Percentiles rank a stretch among this genome's conserved stretches.
Evolutionary conservation across 768 basidiomycete genomes (phyloP).

Genomic region (Kwoniella mangroviensis): DNA sequence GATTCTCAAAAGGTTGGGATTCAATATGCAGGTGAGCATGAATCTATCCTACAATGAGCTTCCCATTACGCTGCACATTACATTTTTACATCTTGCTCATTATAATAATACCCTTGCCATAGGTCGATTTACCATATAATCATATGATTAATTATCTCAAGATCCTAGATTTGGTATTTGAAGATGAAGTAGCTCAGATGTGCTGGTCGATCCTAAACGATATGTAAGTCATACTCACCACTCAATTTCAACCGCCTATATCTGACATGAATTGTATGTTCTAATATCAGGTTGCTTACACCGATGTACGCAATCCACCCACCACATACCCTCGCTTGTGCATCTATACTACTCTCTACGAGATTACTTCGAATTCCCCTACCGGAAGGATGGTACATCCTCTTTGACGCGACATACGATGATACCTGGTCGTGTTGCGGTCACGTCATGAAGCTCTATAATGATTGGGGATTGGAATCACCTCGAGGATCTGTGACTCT

Average conservation of each 20-base stretch:
- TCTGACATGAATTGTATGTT: too few species aligned
- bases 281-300: constrained; percentile 74
- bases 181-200: constrained; percentile 70
- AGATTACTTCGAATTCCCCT: constrained; percentile 74
- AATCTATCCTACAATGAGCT: not conserved
- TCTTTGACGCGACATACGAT: constrained; percentile 90
- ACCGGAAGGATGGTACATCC: constrained; percentile 84
- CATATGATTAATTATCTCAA: constrained; percentile 92
- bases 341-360: constrained; percentile 80
- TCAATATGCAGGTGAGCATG: constrained; percentile 70
- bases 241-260: too few species aligned
- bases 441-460: constrained; percentile 76
- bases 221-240: constrained; percentile 66
- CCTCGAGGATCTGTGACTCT: not conserved
- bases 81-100: not conserved
- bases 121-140: constrained; percentile 89
- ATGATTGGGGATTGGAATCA: constrained; percentile 43
- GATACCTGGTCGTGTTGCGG: constrained; percentile 86
- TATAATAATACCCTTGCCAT: not conserved
- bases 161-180: constrained; percentile 79
- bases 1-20: constrained; percentile 90
- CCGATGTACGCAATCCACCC: constrained; percentile 89
- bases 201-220: constrained; percentile 98
- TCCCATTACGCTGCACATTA: too few species aligned
- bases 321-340: constrained; percentile 85